Percentiles rank a stretch among this genome's conserved stretches.
Conservation (phyloP, 2,329 filamentous ascomycete species). For the Tolypocladium nubicola region DNA sequence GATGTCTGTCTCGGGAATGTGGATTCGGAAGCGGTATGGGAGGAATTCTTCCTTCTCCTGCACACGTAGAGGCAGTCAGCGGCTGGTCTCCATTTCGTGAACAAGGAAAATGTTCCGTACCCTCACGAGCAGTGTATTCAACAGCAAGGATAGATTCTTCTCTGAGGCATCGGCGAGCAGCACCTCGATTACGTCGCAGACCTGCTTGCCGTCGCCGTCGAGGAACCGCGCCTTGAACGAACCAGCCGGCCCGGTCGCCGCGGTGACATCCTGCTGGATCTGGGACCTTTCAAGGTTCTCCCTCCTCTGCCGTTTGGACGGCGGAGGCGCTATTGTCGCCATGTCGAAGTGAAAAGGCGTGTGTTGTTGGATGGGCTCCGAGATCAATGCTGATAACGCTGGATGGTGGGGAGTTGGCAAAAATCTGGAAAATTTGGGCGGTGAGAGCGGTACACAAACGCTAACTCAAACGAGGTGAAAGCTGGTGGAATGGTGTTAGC, state of each 20-base stretch:
- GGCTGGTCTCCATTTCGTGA: neutral
- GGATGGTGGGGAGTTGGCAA: constrained; percentile 5
- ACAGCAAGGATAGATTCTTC: constrained; percentile 76
- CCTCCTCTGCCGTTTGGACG: constrained; percentile 77
- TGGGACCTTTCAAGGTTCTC: constrained; percentile 61
- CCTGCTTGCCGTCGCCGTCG: constrained; percentile 65
- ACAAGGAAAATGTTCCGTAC: constrained; percentile 25
- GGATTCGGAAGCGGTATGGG: constrained; percentile 52
- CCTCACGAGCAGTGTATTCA: constrained; percentile 76
- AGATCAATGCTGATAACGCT: neutral
- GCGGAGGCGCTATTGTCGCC: constrained; percentile 74
- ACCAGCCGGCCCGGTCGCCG: constrained; percentile 58
- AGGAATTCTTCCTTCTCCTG: constrained; percentile 47
- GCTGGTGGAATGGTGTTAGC: neutral
- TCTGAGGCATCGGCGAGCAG: constrained; percentile 77
- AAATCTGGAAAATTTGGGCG: constrained; percentile 17
- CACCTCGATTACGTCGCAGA: constrained; percentile 61
- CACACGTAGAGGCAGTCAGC: neutral
- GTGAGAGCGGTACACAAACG: constrained; percentile 6
- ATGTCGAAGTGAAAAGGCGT: constrained; percentile 31
- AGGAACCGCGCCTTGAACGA: constrained; percentile 81
- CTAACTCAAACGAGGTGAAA: neutral
- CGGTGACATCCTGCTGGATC: constrained; percentile 63
- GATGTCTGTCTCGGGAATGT: constrained; percentile 41
- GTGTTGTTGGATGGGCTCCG: neutral